Conservation (phyloP, 495 filamentous ascomycete genomes). For the Lindgomyces ingoldianus region DNA sequence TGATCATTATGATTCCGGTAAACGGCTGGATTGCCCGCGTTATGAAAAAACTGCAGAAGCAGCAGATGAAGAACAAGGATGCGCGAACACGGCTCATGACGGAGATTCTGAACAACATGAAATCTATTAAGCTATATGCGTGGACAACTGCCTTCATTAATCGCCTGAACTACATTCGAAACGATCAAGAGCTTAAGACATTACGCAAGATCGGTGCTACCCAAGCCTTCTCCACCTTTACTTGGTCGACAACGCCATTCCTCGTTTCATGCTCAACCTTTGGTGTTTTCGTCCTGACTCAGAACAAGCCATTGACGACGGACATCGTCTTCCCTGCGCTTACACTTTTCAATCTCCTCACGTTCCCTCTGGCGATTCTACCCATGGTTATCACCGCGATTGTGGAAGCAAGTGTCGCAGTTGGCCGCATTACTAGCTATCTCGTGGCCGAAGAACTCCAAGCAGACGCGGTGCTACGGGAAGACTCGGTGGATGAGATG, state of each 20-base stretch:
- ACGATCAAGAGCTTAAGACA: conserved; percentile 92
- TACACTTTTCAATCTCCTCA: conserved; percentile 88
- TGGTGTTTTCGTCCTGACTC: conserved; percentile 85
- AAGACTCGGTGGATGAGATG: conserved; percentile 64
- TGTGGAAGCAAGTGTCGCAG: conserved; percentile 93
- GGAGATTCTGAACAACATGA: conserved; percentile 99
- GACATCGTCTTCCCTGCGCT: conserved; percentile 95
- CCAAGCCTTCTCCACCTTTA: conserved; percentile 93
- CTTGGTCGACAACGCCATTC: conserved; percentile 99
- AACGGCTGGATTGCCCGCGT: conserved; percentile 90
- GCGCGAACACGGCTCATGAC: conserved; percentile 89
- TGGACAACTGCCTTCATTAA: conserved; percentile 98
- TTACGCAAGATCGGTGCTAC: conserved; percentile 93
- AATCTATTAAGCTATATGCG: conserved; percentile 97
- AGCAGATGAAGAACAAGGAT: conserved; percentile 99
- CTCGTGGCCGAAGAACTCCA: conserved; percentile 90
- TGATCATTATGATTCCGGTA: conserved; percentile 96
- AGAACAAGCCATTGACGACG: conserved; percentile 77
- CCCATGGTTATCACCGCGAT: conserved; percentile 98
- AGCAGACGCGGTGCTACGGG: conserved; percentile 70
- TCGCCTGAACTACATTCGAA: conserved; percentile 91
- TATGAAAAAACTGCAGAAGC: conserved; percentile 93
- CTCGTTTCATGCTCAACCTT: conserved; percentile 97
- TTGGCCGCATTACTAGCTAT: conserved; percentile 80
- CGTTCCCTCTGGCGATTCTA: conserved; percentile 90